Conservation (phyloP, 176 grass and related monocot species). For the Carex cristatella region DNA sequence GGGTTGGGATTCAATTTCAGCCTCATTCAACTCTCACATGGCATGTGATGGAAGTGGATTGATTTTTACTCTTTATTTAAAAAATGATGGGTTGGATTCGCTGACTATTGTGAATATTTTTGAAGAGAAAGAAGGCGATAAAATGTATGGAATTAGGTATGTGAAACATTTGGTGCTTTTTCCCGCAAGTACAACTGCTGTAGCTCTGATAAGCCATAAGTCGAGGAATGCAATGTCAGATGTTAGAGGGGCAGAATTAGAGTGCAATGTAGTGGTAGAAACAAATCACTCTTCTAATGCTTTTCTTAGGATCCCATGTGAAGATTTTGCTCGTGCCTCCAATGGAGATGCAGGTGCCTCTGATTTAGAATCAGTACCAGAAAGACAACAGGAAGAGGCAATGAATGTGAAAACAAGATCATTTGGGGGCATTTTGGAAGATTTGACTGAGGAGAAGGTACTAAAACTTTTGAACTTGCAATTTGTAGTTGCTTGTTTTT, state of each 20-base stretch:
- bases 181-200: constrained; percentile 49
- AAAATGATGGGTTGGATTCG: constrained; percentile 45
- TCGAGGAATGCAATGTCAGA: constrained; percentile 35
- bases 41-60: constrained; percentile 45
- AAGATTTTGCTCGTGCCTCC: constrained; percentile 46
- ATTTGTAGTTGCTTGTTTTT: not conserved
- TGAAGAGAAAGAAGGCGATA: constrained; percentile 45
- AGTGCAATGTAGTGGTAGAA: constrained; percentile 68
- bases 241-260: constrained; percentile 10
- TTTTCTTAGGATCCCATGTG: constrained; percentile 61
- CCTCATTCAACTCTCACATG: constrained; percentile 39
- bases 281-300: constrained; percentile 63
- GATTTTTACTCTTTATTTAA: constrained; percentile 66
- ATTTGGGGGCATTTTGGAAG: constrained; percentile 43
- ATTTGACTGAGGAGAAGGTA: constrained; percentile 49
- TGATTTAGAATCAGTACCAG: constrained; percentile 29
- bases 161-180: constrained; percentile 62
- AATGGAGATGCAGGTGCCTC: constrained; percentile 13
- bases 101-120: constrained; percentile 44
- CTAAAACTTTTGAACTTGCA: constrained; percentile 6
- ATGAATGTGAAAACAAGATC: constrained; percentile 41
- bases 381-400: constrained; percentile 22
- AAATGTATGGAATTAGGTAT: constrained; percentile 58
- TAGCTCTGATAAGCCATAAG: constrained; percentile 61
- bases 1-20: constrained; percentile 47